Evolutionary conservation across 345 rosid species (phyloP), one percentile per base, ranked within the genome.

Genomic region (Anastatica hierochuntica): DNA sequence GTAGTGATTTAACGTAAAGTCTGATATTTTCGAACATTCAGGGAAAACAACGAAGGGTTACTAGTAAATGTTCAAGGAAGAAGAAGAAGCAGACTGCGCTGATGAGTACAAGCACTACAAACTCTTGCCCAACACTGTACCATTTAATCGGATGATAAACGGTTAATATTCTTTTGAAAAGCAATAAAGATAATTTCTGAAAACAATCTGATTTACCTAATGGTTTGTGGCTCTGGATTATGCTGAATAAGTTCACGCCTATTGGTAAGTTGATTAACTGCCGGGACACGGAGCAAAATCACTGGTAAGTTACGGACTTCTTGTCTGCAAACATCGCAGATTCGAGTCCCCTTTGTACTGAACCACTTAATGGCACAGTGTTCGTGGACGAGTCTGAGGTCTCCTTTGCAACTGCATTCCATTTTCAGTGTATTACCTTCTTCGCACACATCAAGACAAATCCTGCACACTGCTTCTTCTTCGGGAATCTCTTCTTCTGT

Each of bases 321-420:
- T 68, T 75, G 83, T 43, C 88, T 71, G 51, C 98, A 90, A 6
- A 90, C 95, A 7, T 90, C 98, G 49, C 98, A 90, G 23, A 64
- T 78, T 71, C 83, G 82, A 73, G 84, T 82, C 43, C 98, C 98
- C 73, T 72, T 90, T 34, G 70, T 73, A 62, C 83, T 82, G 72
- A 90, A 90, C 96, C 98, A 90, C 60, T 62, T 82, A 50, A 87
- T 46, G 30, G 98, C 98, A 61, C 96, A 90, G 24, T 74, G 84
- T 71, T 92, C 88, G 20, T 92, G 98, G 16, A 92, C 76, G 37
- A 92, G 98, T 52, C 78, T 77, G 27, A 92, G 96, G 52, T 64
- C 94, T 21, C 98, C 98, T 73, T 85, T 92, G 80, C 96, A 92
- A 65, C 94, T 78, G 72, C 98, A 92, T 56, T 87, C 98, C 98